Base-by-base conservation (phyloP, 2,329 filamentous ascomycete genomes). In the Colletotrichum tanaceti region DNA sequence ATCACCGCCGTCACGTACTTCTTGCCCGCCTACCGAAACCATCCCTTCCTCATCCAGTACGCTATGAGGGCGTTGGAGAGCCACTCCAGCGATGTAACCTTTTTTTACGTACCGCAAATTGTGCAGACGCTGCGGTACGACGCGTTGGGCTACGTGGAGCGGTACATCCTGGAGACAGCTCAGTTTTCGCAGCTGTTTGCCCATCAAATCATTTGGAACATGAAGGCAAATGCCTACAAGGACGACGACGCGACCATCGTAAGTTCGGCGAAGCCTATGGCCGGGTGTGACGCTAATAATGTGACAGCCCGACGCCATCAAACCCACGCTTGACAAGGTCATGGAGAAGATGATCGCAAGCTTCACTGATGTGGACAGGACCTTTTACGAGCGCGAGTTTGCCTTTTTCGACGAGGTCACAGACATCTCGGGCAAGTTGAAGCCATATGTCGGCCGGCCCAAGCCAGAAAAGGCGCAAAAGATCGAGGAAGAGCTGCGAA, bases 171-270 rank as follows among this genome's bases (percentile, higher is more conserved):
- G 18, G 96, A 99, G 81, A 98, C 97, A 0, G 96, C 94, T 1
- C 95, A 97, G 74, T 94, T 97, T 76, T 98, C 96, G n/a, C 96
- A 98, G 79, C 83, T 98, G 10, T 99, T 99, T 79, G 95, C 97
- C 2, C 97, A 99, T 78, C 96, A 99, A 75, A 98, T 99, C 73
- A 99, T 99, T 77, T 99, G 97, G 96, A 99, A 99, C 78, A 99
- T 99, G 91, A 99, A 98, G 79, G 96, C 96, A 39, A 99, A 99
- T 78, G 93, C 94, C 1, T 99, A 93, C 85, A 99, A 98, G 79
- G 97, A 99, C 72, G 95, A 99, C 74, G 93, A 98, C 73, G 94
- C 91, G 16, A 89, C 91, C 74, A 88, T 97, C 71, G 90, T 93
- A 83, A 84, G 89, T 49, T 80, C 20, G 4, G n/a, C 18, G 5